Conservation (phyloP, 2,329 filamentous ascomycete genomes). For the Didymella pinodella region DNA sequence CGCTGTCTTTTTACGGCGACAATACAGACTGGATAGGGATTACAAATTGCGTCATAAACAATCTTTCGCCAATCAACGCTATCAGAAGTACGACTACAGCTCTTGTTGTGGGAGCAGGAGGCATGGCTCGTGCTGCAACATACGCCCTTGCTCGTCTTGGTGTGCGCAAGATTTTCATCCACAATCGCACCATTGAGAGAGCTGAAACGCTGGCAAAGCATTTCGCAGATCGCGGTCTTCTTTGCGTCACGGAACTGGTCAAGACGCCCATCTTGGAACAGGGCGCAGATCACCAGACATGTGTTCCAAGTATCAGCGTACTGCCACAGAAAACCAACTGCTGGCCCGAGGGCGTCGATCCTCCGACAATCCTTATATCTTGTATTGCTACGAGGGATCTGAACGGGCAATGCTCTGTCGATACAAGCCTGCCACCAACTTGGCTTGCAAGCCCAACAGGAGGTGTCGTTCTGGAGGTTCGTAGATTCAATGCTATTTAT, state of each 20-base stretch:
- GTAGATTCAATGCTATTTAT: not conserved
- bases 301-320: not conserved
- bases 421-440: not conserved
- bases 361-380: constrained; percentile 5
- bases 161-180: constrained; percentile 1
- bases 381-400: constrained; percentile 1
- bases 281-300: not conserved
- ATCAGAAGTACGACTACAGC: constrained; percentile 1
- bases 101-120: constrained; percentile 6
- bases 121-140: constrained; percentile 9
- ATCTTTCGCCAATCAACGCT: constrained; percentile 8
- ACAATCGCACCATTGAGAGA: constrained; percentile 1
- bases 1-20: constrained; percentile 4
- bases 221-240: not conserved
- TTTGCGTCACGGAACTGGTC: not conserved
- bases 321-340: not conserved
- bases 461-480: constrained; percentile 3
- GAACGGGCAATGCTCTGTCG: not conserved
- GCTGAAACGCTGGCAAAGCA: not conserved
- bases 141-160: constrained; percentile 3
- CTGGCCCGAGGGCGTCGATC: not conserved
- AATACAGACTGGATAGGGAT: constrained; percentile 10
- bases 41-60: not conserved
- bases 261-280: no score
- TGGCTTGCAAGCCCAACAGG: constrained; percentile 7